Percentiles rank a stretch among this genome's conserved stretches.
phyloP scores from a whole-genome alignment of 257 asterid genomes.

The Oldenlandia corymbosa region DNA sequence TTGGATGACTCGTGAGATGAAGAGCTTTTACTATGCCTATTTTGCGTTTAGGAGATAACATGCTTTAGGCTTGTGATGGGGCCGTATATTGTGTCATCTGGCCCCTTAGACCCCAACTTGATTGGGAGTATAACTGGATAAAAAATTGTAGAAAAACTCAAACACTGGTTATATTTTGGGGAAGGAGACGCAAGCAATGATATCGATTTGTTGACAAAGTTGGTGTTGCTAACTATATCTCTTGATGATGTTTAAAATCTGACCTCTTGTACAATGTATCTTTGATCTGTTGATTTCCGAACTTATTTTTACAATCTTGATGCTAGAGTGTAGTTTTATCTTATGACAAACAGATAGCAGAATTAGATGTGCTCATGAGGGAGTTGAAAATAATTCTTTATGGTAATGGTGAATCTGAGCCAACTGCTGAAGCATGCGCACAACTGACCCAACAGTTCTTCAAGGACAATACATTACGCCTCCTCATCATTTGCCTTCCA shows the following conservation, averaged over 20 bases:
- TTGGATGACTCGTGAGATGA: not conserved
- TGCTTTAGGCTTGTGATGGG: not conserved
- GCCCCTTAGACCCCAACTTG: too few relatives aligned
- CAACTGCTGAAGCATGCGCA: slow-evolving; percentile 62
- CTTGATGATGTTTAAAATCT: too few relatives aligned
- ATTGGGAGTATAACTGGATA: too few relatives aligned
- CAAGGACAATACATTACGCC: slow-evolving; percentile 49
- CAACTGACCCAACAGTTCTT: slow-evolving; percentile 76
- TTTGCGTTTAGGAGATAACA: not conserved
- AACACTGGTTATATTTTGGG: not conserved
- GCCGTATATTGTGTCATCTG: not conserved
- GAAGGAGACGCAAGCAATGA: too few relatives aligned
- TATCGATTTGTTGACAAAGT: not conserved
- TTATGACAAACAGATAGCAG: slow-evolving; percentile 51
- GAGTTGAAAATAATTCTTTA: slow-evolving; percentile 71
- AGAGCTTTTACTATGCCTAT: not conserved
- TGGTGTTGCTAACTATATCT: not conserved
- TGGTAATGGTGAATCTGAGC: slow-evolving; percentile 68
- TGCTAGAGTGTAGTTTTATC: not conserved
- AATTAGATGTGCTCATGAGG: slow-evolving; percentile 38
- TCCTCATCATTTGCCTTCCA: slow-evolving; percentile 64
- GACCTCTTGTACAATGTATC: too few relatives aligned
- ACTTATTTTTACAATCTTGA: not conserved
- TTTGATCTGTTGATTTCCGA: not conserved
- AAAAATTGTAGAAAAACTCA: not conserved